Conservation (phyloP, 305 asterid genomes). For the Fraxinus baroniana region DNA sequence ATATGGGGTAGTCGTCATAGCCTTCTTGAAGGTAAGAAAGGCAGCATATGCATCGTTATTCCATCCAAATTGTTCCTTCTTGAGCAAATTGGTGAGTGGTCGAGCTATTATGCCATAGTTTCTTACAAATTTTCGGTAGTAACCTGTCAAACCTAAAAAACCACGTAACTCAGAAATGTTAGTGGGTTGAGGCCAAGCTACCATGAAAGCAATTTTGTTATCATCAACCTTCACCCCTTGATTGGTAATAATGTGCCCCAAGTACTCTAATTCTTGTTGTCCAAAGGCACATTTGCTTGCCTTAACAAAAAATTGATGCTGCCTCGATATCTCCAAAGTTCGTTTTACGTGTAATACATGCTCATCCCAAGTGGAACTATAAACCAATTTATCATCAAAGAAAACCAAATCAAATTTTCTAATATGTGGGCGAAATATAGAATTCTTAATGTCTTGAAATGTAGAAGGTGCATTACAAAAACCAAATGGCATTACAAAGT, state of each 20-base stretch:
- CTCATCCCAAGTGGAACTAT: not conserved
- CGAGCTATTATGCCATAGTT: slow-evolving; percentile 2
- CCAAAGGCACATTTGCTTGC: slow-evolving; percentile 13
- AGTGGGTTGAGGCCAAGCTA: not conserved
- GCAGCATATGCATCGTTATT: not conserved
- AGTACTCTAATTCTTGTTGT: not conserved
- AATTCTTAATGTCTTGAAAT: not conserved
- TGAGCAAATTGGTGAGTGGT: not conserved
- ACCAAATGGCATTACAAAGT: not conserved
- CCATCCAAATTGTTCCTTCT: not conserved
- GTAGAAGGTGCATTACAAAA: not conserved
- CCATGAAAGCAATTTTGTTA: not conserved
- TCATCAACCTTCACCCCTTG: not conserved
- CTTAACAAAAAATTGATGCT: not conserved
- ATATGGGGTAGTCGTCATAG: not conserved
- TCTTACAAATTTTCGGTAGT: not conserved
- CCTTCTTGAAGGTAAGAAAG: not conserved
- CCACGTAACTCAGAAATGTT: not conserved
- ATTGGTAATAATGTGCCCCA: slow-evolving; percentile 1
- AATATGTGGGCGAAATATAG: not conserved
- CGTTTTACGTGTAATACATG: not conserved
- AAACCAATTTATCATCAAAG: slow-evolving; percentile 18
- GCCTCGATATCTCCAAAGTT: not conserved
- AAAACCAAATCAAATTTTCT: not conserved
- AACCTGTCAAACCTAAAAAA: slow-evolving; percentile 14